Base-by-base conservation (phyloP, 1,284 basidiomycete genomes). In the Erythrobasidium hasegawianum region DNA sequence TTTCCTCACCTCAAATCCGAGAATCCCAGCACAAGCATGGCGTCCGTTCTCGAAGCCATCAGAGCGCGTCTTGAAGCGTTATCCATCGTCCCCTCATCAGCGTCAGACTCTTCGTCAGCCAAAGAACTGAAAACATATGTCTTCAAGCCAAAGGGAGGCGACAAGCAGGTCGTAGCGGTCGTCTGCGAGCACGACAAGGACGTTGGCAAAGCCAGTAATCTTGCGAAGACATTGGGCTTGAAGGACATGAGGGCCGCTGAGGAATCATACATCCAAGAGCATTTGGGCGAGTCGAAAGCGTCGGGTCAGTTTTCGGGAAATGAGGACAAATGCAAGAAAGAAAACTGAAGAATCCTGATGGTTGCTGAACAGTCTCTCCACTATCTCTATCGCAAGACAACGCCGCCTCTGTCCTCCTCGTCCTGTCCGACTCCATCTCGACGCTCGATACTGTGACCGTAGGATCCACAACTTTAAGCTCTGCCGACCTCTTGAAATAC, bases 341-440 rank as follows among this genome's bases (percentile, higher is more conserved):
- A 4, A 33, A 33, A 33, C 33, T 54, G 22, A 24, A 11, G 20
- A 14, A 22, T 39, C 20, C 38, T 16, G 8, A 33, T 11, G 4
- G 11, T 33, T 4, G 4, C 11, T 10, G 14, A 1, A 18, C 68
- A 75, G 74, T 72, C 54, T 74, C 74, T 18, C 71, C 70, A n/a
- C 68, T 72, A 18, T 71, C 71, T 20, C 45, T 74, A 18, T 68
- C 69, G 22, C 47, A 71, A 20, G 57, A 70, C 11, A 71, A 73
- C 68, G 71, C 69, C 18, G 8, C 69, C 40, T 65, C 68, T 22
- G 68, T 71, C 59, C 79, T 85, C 69, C 85, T 88, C 47, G 82
- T 93, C 64, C 80, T 95, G 71, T 91, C 95, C 75, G 76, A 85
- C 45, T 84, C 88, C 59, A 85, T 95, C 79, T 83, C 85, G 33